Evolutionary conservation across 2,329 filamentous ascomycete genomes (phyloP).

Genomic region (Aspergillus niger): DNA sequence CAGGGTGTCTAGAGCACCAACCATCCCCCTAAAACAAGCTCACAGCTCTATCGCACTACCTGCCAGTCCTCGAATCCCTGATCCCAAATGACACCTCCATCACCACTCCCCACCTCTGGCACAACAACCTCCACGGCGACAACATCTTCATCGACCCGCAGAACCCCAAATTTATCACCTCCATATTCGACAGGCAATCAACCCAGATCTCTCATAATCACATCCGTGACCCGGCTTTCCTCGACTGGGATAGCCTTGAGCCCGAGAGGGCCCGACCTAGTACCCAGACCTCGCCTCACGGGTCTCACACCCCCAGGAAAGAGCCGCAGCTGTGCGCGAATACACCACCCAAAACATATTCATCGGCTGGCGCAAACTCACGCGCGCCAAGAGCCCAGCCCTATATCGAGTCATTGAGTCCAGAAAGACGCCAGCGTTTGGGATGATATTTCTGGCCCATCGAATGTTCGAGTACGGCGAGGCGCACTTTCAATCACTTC

Average conservation of each 20-base stretch:
- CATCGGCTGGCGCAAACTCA: constrained; percentile 32
- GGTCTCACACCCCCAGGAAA: constrained; percentile 30
- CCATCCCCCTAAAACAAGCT: constrained; percentile 28
- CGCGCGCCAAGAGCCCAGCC: constrained; percentile 30
- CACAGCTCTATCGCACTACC: constrained; percentile 27
- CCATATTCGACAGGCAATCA: constrained; percentile 38
- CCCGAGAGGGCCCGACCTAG: constrained; percentile 31
- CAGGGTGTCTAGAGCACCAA: neutral
- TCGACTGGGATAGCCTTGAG: constrained; percentile 30
- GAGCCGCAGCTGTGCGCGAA: constrained; percentile 25
- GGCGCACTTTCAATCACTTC: constrained; percentile 32
- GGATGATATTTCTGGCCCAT: constrained; percentile 33
- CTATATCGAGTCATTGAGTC: constrained; percentile 28
- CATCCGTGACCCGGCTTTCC: constrained; percentile 22
- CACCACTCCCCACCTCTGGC: constrained; percentile 29
- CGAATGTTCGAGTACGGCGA: constrained; percentile 37
- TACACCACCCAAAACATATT: constrained; percentile 29
- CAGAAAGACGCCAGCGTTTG: constrained; percentile 26
- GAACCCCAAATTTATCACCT: constrained; percentile 28
- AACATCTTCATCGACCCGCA: constrained; percentile 37
- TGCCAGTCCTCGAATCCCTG: constrained; percentile 25
- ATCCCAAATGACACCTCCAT: constrained; percentile 27
- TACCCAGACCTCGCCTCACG: constrained; percentile 24
- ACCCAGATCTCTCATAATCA: constrained; percentile 21
- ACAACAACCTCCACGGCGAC: constrained; percentile 33